Evolutionary conservation across 768 basidiomycete species (phyloP).

Genomic region (Podaxis sp.): DNA sequence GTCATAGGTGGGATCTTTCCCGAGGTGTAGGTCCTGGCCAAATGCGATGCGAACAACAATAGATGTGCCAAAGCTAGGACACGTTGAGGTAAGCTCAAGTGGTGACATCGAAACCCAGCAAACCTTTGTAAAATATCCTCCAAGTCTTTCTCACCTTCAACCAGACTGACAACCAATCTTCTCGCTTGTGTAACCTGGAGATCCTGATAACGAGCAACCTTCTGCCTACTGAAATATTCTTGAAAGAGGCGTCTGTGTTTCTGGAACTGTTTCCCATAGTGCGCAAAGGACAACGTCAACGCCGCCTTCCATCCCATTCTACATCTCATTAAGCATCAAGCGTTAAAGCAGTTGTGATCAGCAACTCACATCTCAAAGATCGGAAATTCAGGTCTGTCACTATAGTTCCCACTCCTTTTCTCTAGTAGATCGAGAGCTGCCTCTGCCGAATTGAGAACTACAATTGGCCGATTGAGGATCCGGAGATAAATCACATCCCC

Average conservation of each 20-base stretch:
- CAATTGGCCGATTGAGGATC: conserved; percentile 2
- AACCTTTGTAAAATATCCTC: background rate
- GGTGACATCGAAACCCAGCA: background rate
- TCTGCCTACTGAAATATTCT: background rate
- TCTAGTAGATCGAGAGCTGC: conserved; percentile 17
- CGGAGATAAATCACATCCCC: conserved; percentile 7
- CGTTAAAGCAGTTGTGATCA: background rate
- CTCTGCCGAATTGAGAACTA: conserved; percentile 14
- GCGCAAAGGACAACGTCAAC: background rate
- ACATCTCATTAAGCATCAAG: no score
- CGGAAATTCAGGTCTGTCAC: background rate
- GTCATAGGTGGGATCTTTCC: background rate
- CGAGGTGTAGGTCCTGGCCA: background rate
- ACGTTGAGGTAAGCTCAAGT: background rate
- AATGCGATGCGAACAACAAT: conserved; percentile 1
- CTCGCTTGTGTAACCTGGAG: background rate
- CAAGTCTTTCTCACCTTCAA: background rate
- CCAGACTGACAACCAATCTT: background rate
- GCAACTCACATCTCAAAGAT: background rate
- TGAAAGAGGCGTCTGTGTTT: conserved; percentile 5
- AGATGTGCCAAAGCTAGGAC: background rate
- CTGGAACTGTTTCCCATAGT: conserved; percentile 1
- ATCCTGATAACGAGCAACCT: background rate
- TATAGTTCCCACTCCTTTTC: conserved; percentile 16
- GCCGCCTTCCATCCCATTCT: background rate